Conservation (phyloP, 1,284 basidiomycete species). For the Sanghuangporus sanghuang region DNA sequence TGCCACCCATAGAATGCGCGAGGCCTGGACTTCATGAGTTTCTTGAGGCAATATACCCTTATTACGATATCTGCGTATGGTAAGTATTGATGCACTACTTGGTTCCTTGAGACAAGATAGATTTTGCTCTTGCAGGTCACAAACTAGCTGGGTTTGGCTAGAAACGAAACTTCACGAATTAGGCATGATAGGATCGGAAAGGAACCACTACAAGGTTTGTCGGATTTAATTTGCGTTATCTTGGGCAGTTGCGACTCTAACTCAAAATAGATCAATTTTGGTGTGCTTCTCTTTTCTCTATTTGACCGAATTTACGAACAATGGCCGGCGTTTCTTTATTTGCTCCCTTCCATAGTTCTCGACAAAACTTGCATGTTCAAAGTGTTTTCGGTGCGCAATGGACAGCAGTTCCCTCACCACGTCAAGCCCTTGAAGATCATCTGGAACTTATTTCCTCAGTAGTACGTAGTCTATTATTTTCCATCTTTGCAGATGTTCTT, state of each 20-base stretch:
- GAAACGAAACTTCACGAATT: slow-evolving; percentile 88
- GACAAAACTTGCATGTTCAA: slow-evolving; percentile 90
- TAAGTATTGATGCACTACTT: slow-evolving; percentile 24
- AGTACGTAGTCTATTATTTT: slow-evolving; percentile 37
- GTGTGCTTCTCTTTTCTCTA: slow-evolving; percentile 29
- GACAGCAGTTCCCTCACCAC: slow-evolving; percentile 73
- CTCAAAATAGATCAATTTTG: slow-evolving; percentile 47
- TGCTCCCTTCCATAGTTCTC: slow-evolving; percentile 45
- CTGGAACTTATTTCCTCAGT: slow-evolving; percentile 82
- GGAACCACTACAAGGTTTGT: slow-evolving; percentile 60
- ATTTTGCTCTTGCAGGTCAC: slow-evolving; percentile 47
- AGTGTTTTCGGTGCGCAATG: slow-evolving; percentile 71
- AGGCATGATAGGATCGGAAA: slow-evolving; percentile 71
- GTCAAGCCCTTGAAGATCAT: slow-evolving; percentile 84
- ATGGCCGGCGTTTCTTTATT: background rate
- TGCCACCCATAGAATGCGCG: slow-evolving; percentile 77
- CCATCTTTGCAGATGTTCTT: background rate
- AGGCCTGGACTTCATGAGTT: slow-evolving; percentile 83
- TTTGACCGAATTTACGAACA: background rate
- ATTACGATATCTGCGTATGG: slow-evolving; percentile 87
- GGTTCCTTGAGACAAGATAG: background rate
- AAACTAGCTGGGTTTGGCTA: slow-evolving; percentile 89
- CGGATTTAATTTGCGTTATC: background rate
- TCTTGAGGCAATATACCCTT: slow-evolving; percentile 68
- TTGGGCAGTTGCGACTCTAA: background rate